These are phyloP conservation scores for Scutellospora calospora DNA, from an alignment of 371 early-diverging fungal species.

Conservation along the genomic window DNA sequence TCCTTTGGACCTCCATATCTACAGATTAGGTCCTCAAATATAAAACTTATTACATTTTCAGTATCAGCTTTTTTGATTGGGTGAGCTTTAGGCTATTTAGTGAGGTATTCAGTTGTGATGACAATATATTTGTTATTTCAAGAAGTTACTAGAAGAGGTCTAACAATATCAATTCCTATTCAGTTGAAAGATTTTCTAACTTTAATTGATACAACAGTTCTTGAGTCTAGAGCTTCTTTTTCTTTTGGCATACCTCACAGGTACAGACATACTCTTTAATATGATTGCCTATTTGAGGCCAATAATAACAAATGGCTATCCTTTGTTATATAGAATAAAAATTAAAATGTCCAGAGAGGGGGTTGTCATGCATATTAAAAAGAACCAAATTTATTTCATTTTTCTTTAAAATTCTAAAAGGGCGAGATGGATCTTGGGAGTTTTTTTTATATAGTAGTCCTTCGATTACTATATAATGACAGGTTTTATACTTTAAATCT, in stretches of 20 bases:
- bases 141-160: neutral
- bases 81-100: conserved; percentile 54
- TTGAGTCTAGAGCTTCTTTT: neutral
- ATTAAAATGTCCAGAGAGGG: too few relatives aligned
- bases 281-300: neutral
- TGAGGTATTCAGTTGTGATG: conserved; percentile 55
- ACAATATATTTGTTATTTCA: conserved; percentile 47
- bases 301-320: neutral
- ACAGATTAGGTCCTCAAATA: conserved; percentile 51
- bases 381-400: too few relatives aligned
- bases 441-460: too few relatives aligned
- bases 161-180: conserved; percentile 54
- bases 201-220: neutral
- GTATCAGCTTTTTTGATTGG: conserved; percentile 49
- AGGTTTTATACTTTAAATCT: too few relatives aligned
- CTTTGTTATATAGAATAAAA: too few relatives aligned
- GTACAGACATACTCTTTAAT: neutral
- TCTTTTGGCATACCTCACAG: neutral
- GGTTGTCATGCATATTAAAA: too few relatives aligned
- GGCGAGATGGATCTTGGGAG: too few relatives aligned
- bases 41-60: conserved; percentile 48
- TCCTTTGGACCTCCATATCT: conserved; percentile 48
- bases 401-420: too few relatives aligned
- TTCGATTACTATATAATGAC: too few relatives aligned
- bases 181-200: neutral